A percentile compares a stretch with the other conserved stretches of the same genome.
Evolutionary conservation across 2,329 filamentous ascomycete genomes (phyloP).

Genomic region (Hirsutella minnesotensis): DNA sequence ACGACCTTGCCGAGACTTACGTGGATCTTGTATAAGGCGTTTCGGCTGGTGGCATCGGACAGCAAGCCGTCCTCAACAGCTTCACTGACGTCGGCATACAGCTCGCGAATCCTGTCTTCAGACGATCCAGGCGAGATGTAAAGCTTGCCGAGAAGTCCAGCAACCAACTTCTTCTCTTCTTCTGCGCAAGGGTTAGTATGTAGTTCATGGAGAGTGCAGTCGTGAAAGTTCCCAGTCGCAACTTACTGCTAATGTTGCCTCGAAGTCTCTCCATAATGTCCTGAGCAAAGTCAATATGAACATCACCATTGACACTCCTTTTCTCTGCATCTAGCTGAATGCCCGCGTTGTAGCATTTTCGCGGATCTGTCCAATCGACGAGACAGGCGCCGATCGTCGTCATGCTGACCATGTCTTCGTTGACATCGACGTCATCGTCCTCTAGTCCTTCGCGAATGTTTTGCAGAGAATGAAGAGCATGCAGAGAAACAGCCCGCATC

Average conservation of each 20-base stretch:
- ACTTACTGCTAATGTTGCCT: slow-evolving; percentile 55
- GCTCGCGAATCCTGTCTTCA: slow-evolving; percentile 42
- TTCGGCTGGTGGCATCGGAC: slow-evolving; percentile 48
- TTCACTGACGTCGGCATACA: slow-evolving; percentile 45
- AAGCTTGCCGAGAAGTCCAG: slow-evolving; percentile 70
- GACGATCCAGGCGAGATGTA: slow-evolving; percentile 59
- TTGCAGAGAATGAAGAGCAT: slow-evolving; percentile 63
- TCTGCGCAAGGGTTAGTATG: slow-evolving; percentile 31
- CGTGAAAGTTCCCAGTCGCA: neutral
- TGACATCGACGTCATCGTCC: slow-evolving; percentile 64
- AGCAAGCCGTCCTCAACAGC: slow-evolving; percentile 52
- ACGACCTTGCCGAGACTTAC: slow-evolving; percentile 57
- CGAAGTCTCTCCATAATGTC: slow-evolving; percentile 67
- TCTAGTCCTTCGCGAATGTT: slow-evolving; percentile 61
- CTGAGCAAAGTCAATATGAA: slow-evolving; percentile 68
- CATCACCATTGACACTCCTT: slow-evolving; percentile 59
- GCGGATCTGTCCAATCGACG: slow-evolving; percentile 89
- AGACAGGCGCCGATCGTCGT: slow-evolving; percentile 70
- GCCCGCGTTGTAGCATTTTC: slow-evolving; percentile 54
- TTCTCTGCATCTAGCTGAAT: slow-evolving; percentile 42
- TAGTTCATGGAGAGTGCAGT: neutral
- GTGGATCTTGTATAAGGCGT: slow-evolving; percentile 57
- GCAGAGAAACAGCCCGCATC: slow-evolving; percentile 64
- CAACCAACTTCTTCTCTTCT: slow-evolving; percentile 76
- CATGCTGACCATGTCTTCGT: slow-evolving; percentile 68